A percentile compares a stretch with the other conserved stretches of the same genome.
phyloP scores from a whole-genome alignment of 2,329 filamentous ascomycete species.

The Spiromastix sp. region DNA sequence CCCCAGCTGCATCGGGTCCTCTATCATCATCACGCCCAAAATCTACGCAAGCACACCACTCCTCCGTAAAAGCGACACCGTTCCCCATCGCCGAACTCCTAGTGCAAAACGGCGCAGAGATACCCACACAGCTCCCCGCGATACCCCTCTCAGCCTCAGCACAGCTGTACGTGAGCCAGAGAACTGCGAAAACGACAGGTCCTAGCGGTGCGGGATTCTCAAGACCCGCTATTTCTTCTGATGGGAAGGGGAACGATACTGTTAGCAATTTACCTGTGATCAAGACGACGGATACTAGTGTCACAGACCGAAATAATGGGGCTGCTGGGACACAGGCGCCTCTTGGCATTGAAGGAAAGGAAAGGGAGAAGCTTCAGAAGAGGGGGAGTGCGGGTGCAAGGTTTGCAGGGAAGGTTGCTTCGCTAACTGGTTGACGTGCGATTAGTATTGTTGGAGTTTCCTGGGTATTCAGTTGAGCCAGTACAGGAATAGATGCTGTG shows the following conservation, averaged over 20 bases:
- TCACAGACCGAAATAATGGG: conserved; percentile 3
- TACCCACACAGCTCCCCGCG: conserved; percentile 63
- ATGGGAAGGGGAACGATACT: conserved; percentile 41
- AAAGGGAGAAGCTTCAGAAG: conserved; percentile 67
- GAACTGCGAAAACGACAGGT: conserved; percentile 28
- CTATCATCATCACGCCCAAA: conserved; percentile 10
- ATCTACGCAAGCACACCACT: conserved; percentile 29
- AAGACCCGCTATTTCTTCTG: conserved; percentile 1
- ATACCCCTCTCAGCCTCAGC: conserved; percentile 77
- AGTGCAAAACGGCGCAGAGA: conserved; percentile 85
- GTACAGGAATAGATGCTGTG: too few relatives aligned
- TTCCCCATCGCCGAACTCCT: conserved; percentile 89
- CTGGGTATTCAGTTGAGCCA: background rate
- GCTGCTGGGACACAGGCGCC: conserved; percentile 18
- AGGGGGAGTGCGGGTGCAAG: conserved; percentile 67
- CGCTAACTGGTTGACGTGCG: too few relatives aligned
- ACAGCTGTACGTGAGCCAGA: conserved; percentile 76
- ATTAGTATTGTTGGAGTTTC: too few relatives aligned
- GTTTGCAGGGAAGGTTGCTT: conserved; percentile 42
- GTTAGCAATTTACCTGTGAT: conserved; percentile 52
- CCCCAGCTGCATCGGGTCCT: conserved; percentile 38
- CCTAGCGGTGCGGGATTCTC: background rate
- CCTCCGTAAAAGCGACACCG: conserved; percentile 42
- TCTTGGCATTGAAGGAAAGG: conserved; percentile 30
- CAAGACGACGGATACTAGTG: conserved; percentile 22